Base-by-base conservation (phyloP, 768 basidiomycete genomes). In the Leccinum pellstonianum region DNA sequence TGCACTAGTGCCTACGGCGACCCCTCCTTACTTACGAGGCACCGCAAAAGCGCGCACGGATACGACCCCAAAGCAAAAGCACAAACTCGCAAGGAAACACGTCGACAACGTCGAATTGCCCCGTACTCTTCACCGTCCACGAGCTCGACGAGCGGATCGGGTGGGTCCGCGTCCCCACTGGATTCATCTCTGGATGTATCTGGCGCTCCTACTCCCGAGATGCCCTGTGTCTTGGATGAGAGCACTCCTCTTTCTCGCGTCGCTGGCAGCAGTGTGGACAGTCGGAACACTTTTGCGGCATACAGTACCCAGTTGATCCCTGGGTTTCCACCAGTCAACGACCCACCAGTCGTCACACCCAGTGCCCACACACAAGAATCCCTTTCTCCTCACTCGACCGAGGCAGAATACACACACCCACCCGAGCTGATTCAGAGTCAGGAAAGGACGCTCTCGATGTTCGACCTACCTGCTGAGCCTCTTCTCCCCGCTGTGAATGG, bases 21-120 rank as follows among this genome's bases (percentile, higher is more conserved):
- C 46, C 69, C 71, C 2, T 66, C 60, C 10, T 62, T 63, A 1
- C 58, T 72, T n/a, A 69, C 63, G 5, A 53, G 65, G 12, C 71
- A 72, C 41, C 64, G 67, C 5, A 63, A 62, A 29, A 3, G 49
- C 0, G 9, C 25, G 2, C 70, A 72, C 6, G 67, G 52, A 2
- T 64, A 73, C 38, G 38, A 49, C 15, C 68, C 67, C 1, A 69
- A 63, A 11, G 19, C 10, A 6, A 29, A 19, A 9, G 41, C 55
- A 5, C 5, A 4, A 14, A 4, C 15, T 5, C 49, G 43, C 2
- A 55, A 19, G 17, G 43, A 33, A 46, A 25, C 37, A 5, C 58
- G 23, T 25, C 23, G 23, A 25, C 23, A 25, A 25, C 23, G 23
- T 25, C 23, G 23, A 25, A 1, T 25, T 25, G 23, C 23, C 23